A percentile compares a stretch with the other conserved stretches of the same genome.
These are phyloP conservation scores for Elsinoe arachidis DNA, from an alignment of 2,329 filamentous ascomycete species.

Conservation along the genomic window DNA sequence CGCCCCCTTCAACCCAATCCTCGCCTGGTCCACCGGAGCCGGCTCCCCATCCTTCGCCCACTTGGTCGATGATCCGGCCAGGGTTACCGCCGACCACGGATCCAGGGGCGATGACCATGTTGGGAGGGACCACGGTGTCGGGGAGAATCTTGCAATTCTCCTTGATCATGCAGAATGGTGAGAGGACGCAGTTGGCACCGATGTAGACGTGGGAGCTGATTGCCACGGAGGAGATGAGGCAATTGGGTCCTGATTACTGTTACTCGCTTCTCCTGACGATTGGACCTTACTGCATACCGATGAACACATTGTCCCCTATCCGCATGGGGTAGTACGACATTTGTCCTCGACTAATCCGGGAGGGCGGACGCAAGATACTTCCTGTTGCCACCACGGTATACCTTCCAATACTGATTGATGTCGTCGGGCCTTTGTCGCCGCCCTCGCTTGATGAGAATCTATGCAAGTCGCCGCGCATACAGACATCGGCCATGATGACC, in stretches of 20 bases:
- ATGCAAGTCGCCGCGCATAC: slow-evolving; percentile 83
- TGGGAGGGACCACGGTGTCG: slow-evolving; percentile 70
- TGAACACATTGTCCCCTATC: slow-evolving; percentile 88
- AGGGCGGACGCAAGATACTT: slow-evolving; percentile 72
- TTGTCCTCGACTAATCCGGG: slow-evolving; percentile 66
- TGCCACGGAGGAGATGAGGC: slow-evolving; percentile 72
- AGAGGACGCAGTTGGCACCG: slow-evolving; percentile 65
- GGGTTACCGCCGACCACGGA: slow-evolving; percentile 81
- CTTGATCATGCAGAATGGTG: slow-evolving; percentile 84
- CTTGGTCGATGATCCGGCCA: slow-evolving; percentile 70
- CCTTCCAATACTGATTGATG: slow-evolving; percentile 76
- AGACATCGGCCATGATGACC: slow-evolving; percentile 89
- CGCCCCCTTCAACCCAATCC: slow-evolving; percentile 42
- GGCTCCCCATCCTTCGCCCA: slow-evolving; percentile 56
- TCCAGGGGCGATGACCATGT: slow-evolving; percentile 89
- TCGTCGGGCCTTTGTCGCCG: slow-evolving; percentile 23
- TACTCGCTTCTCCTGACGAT: neutral
- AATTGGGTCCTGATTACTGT: slow-evolving; percentile 32
- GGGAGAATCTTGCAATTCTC: slow-evolving; percentile 86
- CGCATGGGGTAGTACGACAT: slow-evolving; percentile 81
- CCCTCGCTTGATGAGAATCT: slow-evolving; percentile 35
- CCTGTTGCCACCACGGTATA: slow-evolving; percentile 82
- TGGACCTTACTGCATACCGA: slow-evolving; percentile 47
- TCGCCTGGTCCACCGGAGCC: slow-evolving; percentile 35
- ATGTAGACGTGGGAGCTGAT: slow-evolving; percentile 83